Conservation (phyloP, 2,329 filamentous ascomycete species). For the Talaromyces sp. region DNA sequence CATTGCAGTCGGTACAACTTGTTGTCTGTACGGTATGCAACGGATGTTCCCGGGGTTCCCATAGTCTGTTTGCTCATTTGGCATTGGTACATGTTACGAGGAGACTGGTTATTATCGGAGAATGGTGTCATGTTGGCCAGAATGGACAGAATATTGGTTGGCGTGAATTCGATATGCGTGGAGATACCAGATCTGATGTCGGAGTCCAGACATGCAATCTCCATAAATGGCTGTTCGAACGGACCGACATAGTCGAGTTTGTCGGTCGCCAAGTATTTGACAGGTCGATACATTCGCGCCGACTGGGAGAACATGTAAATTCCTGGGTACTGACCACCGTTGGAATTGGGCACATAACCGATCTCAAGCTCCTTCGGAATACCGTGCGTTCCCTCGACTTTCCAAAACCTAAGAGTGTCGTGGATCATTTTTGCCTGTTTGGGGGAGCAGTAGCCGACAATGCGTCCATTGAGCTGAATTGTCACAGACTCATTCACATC, state of each 20-base stretch:
- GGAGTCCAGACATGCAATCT: conserved; percentile 82
- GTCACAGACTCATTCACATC: conserved; percentile 78
- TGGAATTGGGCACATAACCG: conserved; percentile 81
- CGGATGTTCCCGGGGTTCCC: conserved; percentile 86
- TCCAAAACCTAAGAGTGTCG: conserved; percentile 89
- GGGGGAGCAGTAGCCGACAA: conserved; percentile 86
- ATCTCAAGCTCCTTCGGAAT: conserved; percentile 84
- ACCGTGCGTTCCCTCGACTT: conserved; percentile 77
- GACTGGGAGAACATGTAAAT: conserved; percentile 87
- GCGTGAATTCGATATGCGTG: conserved; percentile 89
- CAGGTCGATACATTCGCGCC: conserved; percentile 81
- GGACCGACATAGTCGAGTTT: conserved; percentile 86
- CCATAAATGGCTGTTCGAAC: conserved; percentile 97
- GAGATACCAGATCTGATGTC: conserved; percentile 85
- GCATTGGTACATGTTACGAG: conserved; percentile 98
- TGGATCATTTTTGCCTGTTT: conserved; percentile 75
- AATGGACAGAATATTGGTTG: conserved; percentile 95
- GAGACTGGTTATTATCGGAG: conserved; percentile 97
- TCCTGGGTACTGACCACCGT: conserved; percentile 91
- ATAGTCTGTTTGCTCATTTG: conserved; percentile 99
- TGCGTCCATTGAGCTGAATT: conserved; percentile 82
- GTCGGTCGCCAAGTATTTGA: conserved; percentile 84
- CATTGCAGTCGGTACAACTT: conserved; percentile 94
- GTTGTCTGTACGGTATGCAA: conserved; percentile 89
- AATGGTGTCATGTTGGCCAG: conserved; percentile 98